Percentiles rank a stretch among this genome's conserved stretches.
Evolutionary conservation across 495 filamentous ascomycete species (phyloP).

Genomic region (Tuber calosporum): DNA sequence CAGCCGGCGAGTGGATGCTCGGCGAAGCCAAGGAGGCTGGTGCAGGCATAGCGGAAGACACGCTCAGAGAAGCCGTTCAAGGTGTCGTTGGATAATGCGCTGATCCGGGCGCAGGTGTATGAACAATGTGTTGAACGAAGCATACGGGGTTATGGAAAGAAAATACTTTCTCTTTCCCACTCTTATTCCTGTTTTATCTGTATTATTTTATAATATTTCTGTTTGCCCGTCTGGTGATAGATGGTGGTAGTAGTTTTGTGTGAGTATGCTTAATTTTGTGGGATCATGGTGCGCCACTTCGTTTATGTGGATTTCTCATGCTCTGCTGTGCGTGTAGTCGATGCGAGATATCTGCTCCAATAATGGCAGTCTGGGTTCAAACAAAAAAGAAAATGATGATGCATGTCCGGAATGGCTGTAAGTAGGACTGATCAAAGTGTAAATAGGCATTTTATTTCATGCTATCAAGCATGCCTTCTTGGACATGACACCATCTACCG

Average conservation of each 20-base stretch:
- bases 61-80: background rate
- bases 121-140: background rate
- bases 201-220: background rate
- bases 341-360: background rate
- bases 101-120: background rate
- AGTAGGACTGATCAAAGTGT: no score
- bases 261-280: background rate
- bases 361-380: background rate
- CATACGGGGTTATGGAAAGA: background rate
- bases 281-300: background rate
- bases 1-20: background rate
- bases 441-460: no score
- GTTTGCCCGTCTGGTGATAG: background rate
- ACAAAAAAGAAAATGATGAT: background rate
- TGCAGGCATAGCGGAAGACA: background rate
- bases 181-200: background rate
- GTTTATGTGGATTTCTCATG: background rate
- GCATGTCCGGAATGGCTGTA: no score
- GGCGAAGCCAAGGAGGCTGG: background rate
- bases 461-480: no score
- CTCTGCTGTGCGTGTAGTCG: background rate
- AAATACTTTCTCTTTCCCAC: background rate
- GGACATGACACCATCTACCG: no score
- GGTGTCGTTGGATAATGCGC: background rate
- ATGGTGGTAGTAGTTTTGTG: background rate